Conservation (phyloP, 129 eudicot species). For the Tagetes erecta region DNA sequence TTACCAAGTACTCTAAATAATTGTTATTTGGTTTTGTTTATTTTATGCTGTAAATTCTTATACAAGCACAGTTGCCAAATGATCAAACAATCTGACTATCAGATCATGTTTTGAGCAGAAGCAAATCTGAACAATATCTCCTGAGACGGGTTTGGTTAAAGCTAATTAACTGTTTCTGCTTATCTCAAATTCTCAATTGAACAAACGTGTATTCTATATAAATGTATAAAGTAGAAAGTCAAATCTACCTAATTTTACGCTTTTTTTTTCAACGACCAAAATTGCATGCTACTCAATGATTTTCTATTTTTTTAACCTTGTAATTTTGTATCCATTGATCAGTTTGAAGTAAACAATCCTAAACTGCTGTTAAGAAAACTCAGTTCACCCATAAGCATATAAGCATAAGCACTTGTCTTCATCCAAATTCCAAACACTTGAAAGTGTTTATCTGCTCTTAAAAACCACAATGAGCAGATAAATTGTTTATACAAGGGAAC, state of each 20-base stretch:
- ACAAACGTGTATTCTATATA: neutral
- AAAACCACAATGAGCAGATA: neutral
- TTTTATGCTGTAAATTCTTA: neutral
- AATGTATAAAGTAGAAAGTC: neutral
- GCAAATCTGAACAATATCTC: neutral
- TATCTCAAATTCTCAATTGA: neutral
- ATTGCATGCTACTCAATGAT: neutral
- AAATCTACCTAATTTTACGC: neutral
- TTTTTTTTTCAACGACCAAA: neutral
- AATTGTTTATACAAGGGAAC: neutral
- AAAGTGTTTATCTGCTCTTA: neutral
- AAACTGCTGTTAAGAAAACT: neutral
- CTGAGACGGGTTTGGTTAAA: neutral
- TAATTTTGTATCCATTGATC: neutral
- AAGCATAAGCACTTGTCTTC: neutral
- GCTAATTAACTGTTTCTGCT: neutral
- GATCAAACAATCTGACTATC: slow-evolving; percentile 1
- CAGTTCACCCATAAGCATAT: neutral
- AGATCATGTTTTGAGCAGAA: neutral
- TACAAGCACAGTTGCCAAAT: neutral
- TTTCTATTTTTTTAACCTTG: neutral
- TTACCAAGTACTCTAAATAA: neutral
- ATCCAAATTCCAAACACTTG: neutral
- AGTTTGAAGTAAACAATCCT: neutral
- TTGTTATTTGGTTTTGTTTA: neutral